Evolutionary conservation across 169 alveolate species (phyloP).

Genomic region (Plasmodium gaboni): DNA sequence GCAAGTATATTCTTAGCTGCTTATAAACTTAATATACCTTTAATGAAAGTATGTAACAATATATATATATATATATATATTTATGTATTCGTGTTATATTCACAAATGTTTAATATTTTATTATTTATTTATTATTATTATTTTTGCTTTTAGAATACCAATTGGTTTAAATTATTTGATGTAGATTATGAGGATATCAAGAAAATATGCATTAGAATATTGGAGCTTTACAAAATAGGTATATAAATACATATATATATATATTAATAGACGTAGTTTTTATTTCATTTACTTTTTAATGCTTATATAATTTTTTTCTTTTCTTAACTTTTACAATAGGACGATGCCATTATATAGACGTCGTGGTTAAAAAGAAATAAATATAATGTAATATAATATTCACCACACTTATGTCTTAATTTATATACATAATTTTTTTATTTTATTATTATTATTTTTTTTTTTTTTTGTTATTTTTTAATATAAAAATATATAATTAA

Average conservation of each 20-base stretch:
- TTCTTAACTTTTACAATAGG: conserved; percentile 21
- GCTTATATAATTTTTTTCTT: not conserved
- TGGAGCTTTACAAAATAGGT: conserved; percentile 79
- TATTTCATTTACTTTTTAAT: not conserved
- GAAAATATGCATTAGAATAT: conserved; percentile 81
- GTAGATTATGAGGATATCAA: conserved; percentile 83
- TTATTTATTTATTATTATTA: not conserved
- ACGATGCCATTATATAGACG: conserved; percentile 64
- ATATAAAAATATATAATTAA: too few species aligned
- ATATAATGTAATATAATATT: not conserved
- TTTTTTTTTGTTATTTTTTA: too few species aligned
- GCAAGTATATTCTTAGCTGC: conserved; percentile 85
- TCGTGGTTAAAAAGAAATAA: conserved; percentile 32
- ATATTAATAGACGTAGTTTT: not conserved
- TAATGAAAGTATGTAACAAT: conserved; percentile 68
- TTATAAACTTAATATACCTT: conserved; percentile 79
- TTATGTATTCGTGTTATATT: not conserved
- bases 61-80: not conserved
- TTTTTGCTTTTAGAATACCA: conserved; percentile 46
- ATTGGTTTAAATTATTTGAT: conserved; percentile 83
- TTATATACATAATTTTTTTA: too few species aligned
- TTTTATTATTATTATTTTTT: too few species aligned
- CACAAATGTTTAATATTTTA: not conserved
- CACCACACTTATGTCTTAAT: too few species aligned
- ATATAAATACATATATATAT: conserved; percentile 3